A percentile compares a stretch with the other conserved stretches of the same genome.
These are phyloP conservation scores for Ganoderma resinaceum DNA, from an alignment of 1,284 basidiomycete species.

Conservation along the genomic window DNA sequence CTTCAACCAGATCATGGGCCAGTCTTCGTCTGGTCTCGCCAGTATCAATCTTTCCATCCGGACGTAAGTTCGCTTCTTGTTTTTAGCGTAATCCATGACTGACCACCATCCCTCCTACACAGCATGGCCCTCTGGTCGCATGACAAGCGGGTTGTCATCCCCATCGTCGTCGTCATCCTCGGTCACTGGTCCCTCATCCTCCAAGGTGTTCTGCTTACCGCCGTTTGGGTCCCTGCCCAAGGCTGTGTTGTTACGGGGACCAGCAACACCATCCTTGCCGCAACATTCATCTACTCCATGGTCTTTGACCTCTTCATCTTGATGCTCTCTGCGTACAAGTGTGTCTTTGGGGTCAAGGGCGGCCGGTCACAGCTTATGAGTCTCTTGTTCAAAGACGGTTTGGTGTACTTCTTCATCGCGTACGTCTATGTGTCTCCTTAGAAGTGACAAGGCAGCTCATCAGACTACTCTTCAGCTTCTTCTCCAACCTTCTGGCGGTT, in stretches of 20 bases:
- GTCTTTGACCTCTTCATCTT: slow-evolving; percentile 71
- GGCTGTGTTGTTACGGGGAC: slow-evolving; percentile 60
- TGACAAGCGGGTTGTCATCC: slow-evolving; percentile 59
- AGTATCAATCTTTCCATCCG: slow-evolving; percentile 82
- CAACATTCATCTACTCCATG: slow-evolving; percentile 79
- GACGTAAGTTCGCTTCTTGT: slow-evolving; percentile 54
- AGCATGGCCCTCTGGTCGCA: slow-evolving; percentile 79
- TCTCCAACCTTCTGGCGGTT: slow-evolving; percentile 41
- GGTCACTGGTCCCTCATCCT: slow-evolving; percentile 80
- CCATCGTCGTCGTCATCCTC: slow-evolving; percentile 65
- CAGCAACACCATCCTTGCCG: slow-evolving; percentile 62
- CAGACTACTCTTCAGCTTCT: slow-evolving; percentile 26
- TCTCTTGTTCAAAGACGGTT: slow-evolving; percentile 41
- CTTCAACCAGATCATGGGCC: slow-evolving; percentile 74
- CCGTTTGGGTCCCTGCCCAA: slow-evolving; percentile 55
- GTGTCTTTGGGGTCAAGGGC: slow-evolving; percentile 37
- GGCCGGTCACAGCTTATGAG: slow-evolving; percentile 39
- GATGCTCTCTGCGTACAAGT: slow-evolving; percentile 57
- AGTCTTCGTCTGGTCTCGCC: slow-evolving; percentile 75
- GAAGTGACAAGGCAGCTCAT: neutral
- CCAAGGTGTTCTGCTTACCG: slow-evolving; percentile 72
- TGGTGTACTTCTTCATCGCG: slow-evolving; percentile 44
- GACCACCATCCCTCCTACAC: slow-evolving; percentile 19
- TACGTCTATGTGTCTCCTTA: slow-evolving; percentile 15
- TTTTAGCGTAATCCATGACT: neutral